Evolutionary conservation across 108 stramenopile genomes (phyloP).

Genomic region (Stephanodiscus minutulus): DNA sequence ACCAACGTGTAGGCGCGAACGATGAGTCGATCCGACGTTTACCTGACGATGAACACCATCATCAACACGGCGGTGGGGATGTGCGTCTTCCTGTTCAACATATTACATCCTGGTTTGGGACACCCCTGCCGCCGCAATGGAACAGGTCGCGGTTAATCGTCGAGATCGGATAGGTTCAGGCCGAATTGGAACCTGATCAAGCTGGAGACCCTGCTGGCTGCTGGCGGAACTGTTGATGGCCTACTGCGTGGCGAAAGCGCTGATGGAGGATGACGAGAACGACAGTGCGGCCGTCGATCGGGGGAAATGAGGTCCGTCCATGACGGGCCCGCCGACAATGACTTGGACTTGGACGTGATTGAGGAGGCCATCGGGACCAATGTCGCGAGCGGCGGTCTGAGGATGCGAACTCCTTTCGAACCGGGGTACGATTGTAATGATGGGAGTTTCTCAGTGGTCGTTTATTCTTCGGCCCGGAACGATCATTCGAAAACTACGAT

Average conservation of each 20-base stretch:
- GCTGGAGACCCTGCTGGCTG: not conserved
- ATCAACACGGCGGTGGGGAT: not conserved
- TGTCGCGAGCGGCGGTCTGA: not conserved
- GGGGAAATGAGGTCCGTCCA: not conserved
- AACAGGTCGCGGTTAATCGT: slow-evolving; percentile 4
- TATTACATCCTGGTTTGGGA: not conserved
- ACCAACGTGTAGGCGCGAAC: not conserved
- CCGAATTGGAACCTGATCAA: not conserved
- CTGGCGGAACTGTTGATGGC: not conserved
- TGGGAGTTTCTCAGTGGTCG: not conserved
- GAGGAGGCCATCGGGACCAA: not conserved
- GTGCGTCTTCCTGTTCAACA: not conserved
- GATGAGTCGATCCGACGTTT: not conserved
- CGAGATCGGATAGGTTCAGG: not conserved
- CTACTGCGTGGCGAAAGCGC: not conserved
- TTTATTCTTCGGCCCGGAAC: not conserved
- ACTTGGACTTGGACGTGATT: not conserved
- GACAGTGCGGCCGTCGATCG: not conserved
- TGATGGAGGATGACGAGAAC: no score
- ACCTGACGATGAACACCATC: slow-evolving; percentile 1
- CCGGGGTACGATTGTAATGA: not conserved
- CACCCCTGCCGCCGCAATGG: not conserved
- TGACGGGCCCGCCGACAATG: not conserved
- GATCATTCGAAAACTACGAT: not conserved
- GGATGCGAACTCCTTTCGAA: not conserved